Base-by-base conservation (phyloP, 202 grass and related monocot species). In the Dendrocalamus latiflorus region DNA sequence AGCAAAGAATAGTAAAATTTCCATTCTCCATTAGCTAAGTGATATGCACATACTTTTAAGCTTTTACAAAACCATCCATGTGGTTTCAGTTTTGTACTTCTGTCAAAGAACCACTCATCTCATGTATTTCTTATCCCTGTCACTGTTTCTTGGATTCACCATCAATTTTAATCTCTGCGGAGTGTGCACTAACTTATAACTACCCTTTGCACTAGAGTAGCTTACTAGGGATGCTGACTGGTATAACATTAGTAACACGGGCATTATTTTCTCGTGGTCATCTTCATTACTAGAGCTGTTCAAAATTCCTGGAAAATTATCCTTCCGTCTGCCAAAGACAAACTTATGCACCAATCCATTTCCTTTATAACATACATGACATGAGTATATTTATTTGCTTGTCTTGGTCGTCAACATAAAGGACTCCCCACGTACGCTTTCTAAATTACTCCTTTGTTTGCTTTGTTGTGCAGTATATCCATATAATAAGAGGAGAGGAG, bases 401-500 rank as follows among this genome's bases (percentile, higher is more conserved):
- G 16, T 76, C 24, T 65, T 66, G 14, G 4, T 11, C 4, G 4
- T 59, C 30, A 88, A 48, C 9, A 38, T 59, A 9, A 59, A 17
- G 15, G 58, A 26, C 3, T 37, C 47, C 25, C n/a, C 43, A 38
- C 39, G 15, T 44, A 1, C 39, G 1, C 60, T 76, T 75, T 79
- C 37, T 83, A 18, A 82, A 48, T 78, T 13, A 24, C 24, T 34
- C 53, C 20, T 55, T 16, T 64, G 9, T 17, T 33, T 79, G 34
- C 48, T 88, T 58, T 25, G 0, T 13, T 68, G 9, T 77, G 75
- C 79, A 90, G 91, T 93, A 90, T 55, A 81, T 88, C 63, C 82
- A 90, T 53, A 90, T 90, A 72, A 93, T 90, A 55, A 83, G 85
- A 47, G 88, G 88, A 59, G 85, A 90, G 66, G 91, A 93, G 67